Evolutionary conservation across 768 basidiomycete species (phyloP).

Genomic region (Tricholoma flavovirens): DNA sequence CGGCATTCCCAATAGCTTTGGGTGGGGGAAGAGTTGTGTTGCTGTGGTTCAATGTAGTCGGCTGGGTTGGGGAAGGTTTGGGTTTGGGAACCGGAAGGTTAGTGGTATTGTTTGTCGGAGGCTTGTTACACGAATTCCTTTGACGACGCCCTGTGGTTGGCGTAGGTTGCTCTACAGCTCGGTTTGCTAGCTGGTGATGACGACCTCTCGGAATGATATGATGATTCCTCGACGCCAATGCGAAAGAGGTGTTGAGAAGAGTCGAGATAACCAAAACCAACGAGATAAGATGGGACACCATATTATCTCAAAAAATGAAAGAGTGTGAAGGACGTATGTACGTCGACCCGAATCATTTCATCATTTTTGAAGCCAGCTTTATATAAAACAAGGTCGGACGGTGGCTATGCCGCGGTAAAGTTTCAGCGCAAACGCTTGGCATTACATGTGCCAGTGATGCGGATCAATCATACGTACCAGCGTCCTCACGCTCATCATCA

Average conservation of each 20-base stretch:
- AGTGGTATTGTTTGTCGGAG: background rate
- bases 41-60: background rate
- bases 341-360: slow-evolving; percentile 1
- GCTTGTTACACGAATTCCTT: slow-evolving; percentile 2
- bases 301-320: slow-evolving; percentile 5
- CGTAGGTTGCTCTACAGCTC: background rate
- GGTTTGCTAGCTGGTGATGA: slow-evolving; percentile 19
- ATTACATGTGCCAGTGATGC: no score
- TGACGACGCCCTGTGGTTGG: slow-evolving; percentile 3
- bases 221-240: slow-evolving; percentile 13
- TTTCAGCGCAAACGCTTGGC: no score
- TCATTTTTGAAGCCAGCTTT: background rate
- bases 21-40: background rate
- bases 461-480: no score
- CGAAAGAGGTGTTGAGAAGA: slow-evolving; percentile 12
- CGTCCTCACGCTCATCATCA: no score
- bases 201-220: slow-evolving; percentile 17
- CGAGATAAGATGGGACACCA: slow-evolving; percentile 19
- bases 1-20: background rate
- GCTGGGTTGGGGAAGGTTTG: background rate
- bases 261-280: slow-evolving; percentile 17
- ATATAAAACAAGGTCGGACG: no score
- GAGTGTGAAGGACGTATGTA: slow-evolving; percentile 4
- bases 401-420: background rate
- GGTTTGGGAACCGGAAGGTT: background rate